These are phyloP conservation scores for Pseudocercospora crystallina DNA, from an alignment of 2,329 filamentous ascomycete genomes.

Conservation along the genomic window DNA sequence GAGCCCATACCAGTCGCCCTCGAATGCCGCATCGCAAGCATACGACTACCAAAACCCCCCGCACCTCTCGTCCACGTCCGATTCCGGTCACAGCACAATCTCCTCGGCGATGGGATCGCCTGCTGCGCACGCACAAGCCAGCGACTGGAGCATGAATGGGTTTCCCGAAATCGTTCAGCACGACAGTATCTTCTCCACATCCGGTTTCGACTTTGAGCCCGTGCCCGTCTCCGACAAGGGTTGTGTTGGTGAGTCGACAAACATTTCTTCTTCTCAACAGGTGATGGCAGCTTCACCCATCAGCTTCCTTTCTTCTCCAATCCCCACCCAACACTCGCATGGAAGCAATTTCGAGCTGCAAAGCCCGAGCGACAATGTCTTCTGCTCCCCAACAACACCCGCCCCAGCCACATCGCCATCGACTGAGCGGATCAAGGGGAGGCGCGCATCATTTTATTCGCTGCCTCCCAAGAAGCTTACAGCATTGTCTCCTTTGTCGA, in stretches of 20 bases:
- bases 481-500: too few relatives aligned
- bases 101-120: slow-evolving; percentile 54
- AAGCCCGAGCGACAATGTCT: slow-evolving; percentile 23
- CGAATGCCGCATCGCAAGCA: slow-evolving; percentile 43
- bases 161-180: slow-evolving; percentile 63
- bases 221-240: slow-evolving; percentile 50
- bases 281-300: slow-evolving; percentile 25
- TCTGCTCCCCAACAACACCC: slow-evolving; percentile 30
- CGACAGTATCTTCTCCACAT: slow-evolving; percentile 55
- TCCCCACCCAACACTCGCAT: neutral
- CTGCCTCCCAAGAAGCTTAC: too few relatives aligned
- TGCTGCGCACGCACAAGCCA: slow-evolving; percentile 59
- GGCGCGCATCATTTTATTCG: neutral
- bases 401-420: slow-evolving; percentile 29
- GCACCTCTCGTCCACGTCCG: slow-evolving; percentile 49
- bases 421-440: slow-evolving; percentile 25
- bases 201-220: slow-evolving; percentile 56
- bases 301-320: neutral
- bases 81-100: slow-evolving; percentile 50
- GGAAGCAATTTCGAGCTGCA: neutral
- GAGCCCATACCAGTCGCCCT: slow-evolving; percentile 45
- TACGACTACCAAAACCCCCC: slow-evolving; percentile 47
- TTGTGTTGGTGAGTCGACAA: slow-evolving; percentile 51
- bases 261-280: slow-evolving; percentile 39
- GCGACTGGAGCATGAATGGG: slow-evolving; percentile 58